Percentiles rank a stretch among this genome's conserved stretches.
Evolutionary conservation across 371 early-diverging fungal genomes (phyloP).

Genomic region (Funneliformis caledonium): DNA sequence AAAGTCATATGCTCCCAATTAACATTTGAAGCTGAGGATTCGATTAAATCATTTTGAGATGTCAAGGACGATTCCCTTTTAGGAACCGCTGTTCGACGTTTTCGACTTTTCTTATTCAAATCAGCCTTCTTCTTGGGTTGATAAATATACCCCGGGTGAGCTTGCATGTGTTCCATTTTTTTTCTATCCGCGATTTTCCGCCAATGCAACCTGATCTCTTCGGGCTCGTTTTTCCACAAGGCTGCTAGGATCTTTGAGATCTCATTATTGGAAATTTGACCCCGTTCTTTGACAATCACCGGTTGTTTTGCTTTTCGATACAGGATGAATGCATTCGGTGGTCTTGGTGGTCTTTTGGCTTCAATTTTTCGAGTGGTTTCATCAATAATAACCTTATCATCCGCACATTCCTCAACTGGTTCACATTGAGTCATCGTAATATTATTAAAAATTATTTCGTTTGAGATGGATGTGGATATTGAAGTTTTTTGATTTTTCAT

Average conservation of each 20-base stretch:
- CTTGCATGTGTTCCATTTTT: constrained; percentile 61
- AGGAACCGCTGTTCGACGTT: neutral
- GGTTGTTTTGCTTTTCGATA: constrained; percentile 71
- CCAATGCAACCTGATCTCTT: constrained; percentile 60
- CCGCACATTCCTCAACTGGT: neutral
- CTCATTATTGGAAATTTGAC: constrained; percentile 67
- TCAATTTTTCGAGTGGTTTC: constrained; percentile 10
- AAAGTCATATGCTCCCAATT: too few species aligned
- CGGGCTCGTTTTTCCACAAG: constrained; percentile 66
- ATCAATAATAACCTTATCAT: neutral
- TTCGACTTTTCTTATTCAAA: neutral
- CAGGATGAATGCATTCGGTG: constrained; percentile 68
- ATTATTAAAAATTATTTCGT: neutral
- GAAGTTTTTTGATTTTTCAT: neutral
- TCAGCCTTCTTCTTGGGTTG: constrained; percentile 55
- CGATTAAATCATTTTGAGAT: too few species aligned
- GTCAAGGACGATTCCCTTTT: too few species aligned
- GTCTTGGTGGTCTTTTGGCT: constrained; percentile 55
- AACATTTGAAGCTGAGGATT: too few species aligned
- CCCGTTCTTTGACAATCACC: constrained; percentile 56
- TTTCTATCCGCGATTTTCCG: constrained; percentile 56
- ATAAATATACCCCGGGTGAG: constrained; percentile 73
- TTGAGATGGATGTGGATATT: neutral
- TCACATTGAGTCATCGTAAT: neutral
- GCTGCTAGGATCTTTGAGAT: constrained; percentile 70